phyloP scores from a whole-genome alignment of 352 stramenopile species.

The Phytophthora chlamydospora region DNA sequence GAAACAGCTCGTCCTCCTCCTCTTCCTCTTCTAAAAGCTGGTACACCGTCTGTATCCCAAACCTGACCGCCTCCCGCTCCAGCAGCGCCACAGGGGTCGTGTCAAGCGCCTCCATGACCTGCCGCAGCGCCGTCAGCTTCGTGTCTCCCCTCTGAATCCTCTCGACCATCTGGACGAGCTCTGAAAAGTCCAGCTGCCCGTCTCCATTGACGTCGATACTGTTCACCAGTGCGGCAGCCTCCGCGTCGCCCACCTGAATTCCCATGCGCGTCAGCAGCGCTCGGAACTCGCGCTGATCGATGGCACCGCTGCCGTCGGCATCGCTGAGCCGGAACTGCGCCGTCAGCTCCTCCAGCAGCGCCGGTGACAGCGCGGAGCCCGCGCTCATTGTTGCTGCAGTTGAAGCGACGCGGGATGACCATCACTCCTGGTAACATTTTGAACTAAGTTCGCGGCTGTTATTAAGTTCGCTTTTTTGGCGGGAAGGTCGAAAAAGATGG shows the following conservation, averaged over 20 bases:
- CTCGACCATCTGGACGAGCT: slow-evolving; percentile 64
- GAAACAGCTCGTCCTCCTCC: slow-evolving; percentile 33
- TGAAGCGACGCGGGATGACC: slow-evolving; percentile 15
- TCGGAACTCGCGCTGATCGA: slow-evolving; percentile 71
- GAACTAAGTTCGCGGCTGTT: slow-evolving; percentile 3
- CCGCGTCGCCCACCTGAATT: slow-evolving; percentile 48
- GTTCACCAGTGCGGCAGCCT: slow-evolving; percentile 56
- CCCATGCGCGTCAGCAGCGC: slow-evolving; percentile 59
- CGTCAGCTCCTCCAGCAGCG: slow-evolving; percentile 62
- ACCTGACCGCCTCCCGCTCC: slow-evolving; percentile 69
- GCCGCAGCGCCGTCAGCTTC: slow-evolving; percentile 47
- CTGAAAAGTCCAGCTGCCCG: slow-evolving; percentile 63
- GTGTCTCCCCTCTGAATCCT: slow-evolving; percentile 61
- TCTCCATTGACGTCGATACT: slow-evolving; percentile 66
- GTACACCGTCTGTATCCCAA: slow-evolving; percentile 53
- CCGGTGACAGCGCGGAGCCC: slow-evolving; percentile 1
- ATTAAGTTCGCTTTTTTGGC: slow-evolving; percentile 21
- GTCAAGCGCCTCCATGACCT: slow-evolving; percentile 59
- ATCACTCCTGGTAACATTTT: slow-evolving; percentile 14
- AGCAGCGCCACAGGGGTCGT: slow-evolving; percentile 67
- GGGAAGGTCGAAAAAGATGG: slow-evolving; percentile 41
- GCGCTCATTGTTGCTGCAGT: slow-evolving; percentile 5
- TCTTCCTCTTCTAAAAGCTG: slow-evolving; percentile 57
- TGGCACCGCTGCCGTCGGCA: slow-evolving; percentile 54
- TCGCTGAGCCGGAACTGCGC: slow-evolving; percentile 70